These are phyloP conservation scores for Ottelia alismoides DNA, from an alignment of 106 monocot genomes.

Conservation along the genomic window DNA sequence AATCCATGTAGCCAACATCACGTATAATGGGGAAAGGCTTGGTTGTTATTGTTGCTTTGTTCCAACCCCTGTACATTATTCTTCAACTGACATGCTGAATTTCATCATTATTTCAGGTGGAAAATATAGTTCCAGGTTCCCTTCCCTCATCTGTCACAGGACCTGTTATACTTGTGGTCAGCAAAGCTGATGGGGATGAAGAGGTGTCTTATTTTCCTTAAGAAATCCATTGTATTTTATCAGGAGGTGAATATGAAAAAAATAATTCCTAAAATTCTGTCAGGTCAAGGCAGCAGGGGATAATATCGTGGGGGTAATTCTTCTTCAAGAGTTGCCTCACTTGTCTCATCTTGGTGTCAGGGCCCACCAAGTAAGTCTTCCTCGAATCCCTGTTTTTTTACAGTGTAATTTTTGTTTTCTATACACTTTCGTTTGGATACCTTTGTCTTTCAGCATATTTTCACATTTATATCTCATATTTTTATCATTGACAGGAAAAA, in stretches of 20 bases:
- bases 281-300: constrained; percentile 86
- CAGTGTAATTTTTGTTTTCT: no score
- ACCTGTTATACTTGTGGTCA: constrained; percentile 70
- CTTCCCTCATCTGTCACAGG: constrained; percentile 42
- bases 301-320: constrained; percentile 67
- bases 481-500: constrained; percentile 45
- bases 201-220: constrained; percentile 78
- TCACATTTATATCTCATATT: constrained; percentile 3
- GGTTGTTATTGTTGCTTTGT: no score
- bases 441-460: no score
- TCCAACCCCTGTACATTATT: no score
- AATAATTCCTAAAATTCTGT: no score
- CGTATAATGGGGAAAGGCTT: no score
- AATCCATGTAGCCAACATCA: no score
- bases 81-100: no score
- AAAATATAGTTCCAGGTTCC: constrained; percentile 70
- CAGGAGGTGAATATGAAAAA: no score
- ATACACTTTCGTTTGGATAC: no score
- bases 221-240: no score
- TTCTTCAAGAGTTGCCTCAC: constrained; percentile 90
- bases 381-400: no score
- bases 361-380: constrained; percentile 66
- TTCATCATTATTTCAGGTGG: constrained; percentile 39
- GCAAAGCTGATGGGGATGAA: constrained; percentile 95
- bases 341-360: constrained; percentile 97